Percentiles rank a stretch among this genome's conserved stretches.
Conservation (phyloP, 1,139 yeast genomes). For the Saccharomyces hybrid region DNA sequence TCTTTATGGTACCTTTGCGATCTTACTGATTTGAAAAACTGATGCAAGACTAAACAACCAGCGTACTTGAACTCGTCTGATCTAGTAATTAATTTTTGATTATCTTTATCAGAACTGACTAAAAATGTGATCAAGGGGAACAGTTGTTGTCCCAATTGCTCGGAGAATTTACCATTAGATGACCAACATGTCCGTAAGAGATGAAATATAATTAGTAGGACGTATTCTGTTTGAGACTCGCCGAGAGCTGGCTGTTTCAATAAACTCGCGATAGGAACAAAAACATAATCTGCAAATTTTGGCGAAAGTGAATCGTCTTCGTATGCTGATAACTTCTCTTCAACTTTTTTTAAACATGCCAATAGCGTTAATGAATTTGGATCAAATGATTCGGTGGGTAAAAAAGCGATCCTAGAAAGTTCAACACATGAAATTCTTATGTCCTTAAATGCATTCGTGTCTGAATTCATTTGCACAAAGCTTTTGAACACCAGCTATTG, state of each 20-base stretch:
- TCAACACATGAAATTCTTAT: slow-evolving; percentile 37
- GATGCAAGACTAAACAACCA: slow-evolving; percentile 36
- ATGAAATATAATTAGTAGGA: slow-evolving; percentile 37
- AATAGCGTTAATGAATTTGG: slow-evolving; percentile 29
- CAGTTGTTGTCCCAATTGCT: slow-evolving; percentile 42
- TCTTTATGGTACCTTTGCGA: slow-evolving; percentile 29
- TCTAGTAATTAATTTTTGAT: slow-evolving; percentile 12
- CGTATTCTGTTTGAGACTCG: slow-evolving; percentile 39
- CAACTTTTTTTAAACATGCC: slow-evolving; percentile 32
- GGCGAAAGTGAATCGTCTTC: slow-evolving; percentile 28
- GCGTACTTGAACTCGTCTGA: slow-evolving; percentile 39
- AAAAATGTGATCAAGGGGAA: slow-evolving; percentile 43
- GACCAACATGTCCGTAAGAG: slow-evolving; percentile 46
- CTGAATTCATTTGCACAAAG: slow-evolving; percentile 1
- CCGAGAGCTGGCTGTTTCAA: slow-evolving; percentile 40
- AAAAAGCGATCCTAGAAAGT: slow-evolving; percentile 38
- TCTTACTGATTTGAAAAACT: slow-evolving; percentile 12
- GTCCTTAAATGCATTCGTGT: slow-evolving; percentile 13
- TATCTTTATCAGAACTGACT: slow-evolving; percentile 29
- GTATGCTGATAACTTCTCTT: slow-evolving; percentile 19
- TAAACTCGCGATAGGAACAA: slow-evolving; percentile 50
- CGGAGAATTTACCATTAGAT: slow-evolving; percentile 32
- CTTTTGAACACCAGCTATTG: background rate
- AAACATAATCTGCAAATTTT: slow-evolving; percentile 53
- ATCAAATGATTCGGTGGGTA: slow-evolving; percentile 33